Evolutionary conservation across 1,284 basidiomycete species (phyloP).

Genomic region (Peniophora sp.): DNA sequence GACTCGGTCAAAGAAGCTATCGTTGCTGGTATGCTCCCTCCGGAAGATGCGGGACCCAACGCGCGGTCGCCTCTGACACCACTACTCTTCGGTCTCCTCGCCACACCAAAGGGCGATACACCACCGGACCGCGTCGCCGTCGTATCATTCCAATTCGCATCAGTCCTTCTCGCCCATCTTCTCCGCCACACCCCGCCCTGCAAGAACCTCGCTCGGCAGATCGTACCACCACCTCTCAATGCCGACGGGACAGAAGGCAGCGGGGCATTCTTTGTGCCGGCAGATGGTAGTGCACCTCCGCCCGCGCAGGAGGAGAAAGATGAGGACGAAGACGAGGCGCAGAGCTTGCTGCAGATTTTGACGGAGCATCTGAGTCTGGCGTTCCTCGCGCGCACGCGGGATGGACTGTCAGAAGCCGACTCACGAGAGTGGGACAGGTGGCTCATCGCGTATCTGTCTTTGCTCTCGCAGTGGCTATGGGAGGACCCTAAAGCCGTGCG

Average conservation of each 20-base stretch:
- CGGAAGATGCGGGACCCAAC: constrained; percentile 32
- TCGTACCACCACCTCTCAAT: constrained; percentile 41
- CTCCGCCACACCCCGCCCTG: constrained; percentile 61
- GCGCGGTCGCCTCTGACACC: constrained; percentile 46
- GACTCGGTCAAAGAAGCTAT: constrained; percentile 62
- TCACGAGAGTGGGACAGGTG: constrained; percentile 84
- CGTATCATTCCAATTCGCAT: constrained; percentile 59
- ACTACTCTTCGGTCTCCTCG: constrained; percentile 54
- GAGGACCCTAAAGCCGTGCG: constrained; percentile 84
- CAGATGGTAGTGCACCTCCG: constrained; percentile 44
- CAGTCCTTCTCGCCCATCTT: constrained; percentile 64
- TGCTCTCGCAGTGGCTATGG: constrained; percentile 94
- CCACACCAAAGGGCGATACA: constrained; percentile 40
- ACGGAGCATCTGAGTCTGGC: constrained; percentile 67
- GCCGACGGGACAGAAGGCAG: constrained; percentile 23
- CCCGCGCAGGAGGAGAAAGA: constrained; percentile 17
- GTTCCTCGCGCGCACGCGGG: constrained; percentile 58
- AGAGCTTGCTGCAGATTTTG: constrained; percentile 63
- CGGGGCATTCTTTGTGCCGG: constrained; percentile 66
- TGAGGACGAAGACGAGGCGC: constrained; percentile 51
- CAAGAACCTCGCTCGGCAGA: constrained; percentile 69
- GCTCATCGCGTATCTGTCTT: constrained; percentile 77
- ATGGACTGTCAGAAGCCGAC: constrained; percentile 61
- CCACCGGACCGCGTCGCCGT: constrained; percentile 44
- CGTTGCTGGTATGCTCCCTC: constrained; percentile 58